Evolutionary conservation across 768 basidiomycete species (phyloP).

Genomic region (Kwoniella mangroviensis): DNA sequence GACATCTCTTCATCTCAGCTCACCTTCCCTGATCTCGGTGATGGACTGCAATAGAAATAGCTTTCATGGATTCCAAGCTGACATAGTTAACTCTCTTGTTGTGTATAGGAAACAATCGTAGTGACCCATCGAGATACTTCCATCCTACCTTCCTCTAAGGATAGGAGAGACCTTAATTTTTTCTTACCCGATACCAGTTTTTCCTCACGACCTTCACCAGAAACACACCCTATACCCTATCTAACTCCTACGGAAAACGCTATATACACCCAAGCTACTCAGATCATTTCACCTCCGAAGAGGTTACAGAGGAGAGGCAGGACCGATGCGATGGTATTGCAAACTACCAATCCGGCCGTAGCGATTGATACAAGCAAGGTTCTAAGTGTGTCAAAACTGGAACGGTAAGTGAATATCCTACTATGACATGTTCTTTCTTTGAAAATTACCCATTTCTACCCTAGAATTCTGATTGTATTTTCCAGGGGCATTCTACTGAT

Average conservation of each 20-base stretch:
- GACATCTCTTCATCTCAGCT: background rate
- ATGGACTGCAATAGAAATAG: too few relatives aligned
- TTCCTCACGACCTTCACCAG: constrained; percentile 33
- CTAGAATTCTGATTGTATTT: too few relatives aligned
- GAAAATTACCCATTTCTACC: too few relatives aligned
- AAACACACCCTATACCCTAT: constrained; percentile 26
- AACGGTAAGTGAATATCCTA: constrained; percentile 63
- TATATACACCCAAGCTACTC: constrained; percentile 74
- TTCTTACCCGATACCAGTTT: constrained; percentile 52
- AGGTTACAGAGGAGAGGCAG: background rate
- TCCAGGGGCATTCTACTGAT: too few relatives aligned
- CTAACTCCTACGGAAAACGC: constrained; percentile 19
- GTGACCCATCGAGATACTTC: constrained; percentile 73
- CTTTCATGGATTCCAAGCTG: background rate
- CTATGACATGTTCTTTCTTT: too few relatives aligned
- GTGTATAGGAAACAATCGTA: constrained; percentile 44
- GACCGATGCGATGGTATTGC: constrained; percentile 60
- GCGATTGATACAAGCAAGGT: constrained; percentile 62
- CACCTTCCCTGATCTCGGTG: background rate
- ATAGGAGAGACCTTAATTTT: constrained; percentile 72
- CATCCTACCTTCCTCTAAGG: constrained; percentile 64
- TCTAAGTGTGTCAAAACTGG: constrained; percentile 67
- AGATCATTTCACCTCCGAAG: constrained; percentile 59
- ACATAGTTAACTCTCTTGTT: background rate
- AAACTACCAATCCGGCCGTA: constrained; percentile 76